Base-by-base conservation (phyloP, 805 yeast species). In the Sugiyamaella qingdaonensis region DNA sequence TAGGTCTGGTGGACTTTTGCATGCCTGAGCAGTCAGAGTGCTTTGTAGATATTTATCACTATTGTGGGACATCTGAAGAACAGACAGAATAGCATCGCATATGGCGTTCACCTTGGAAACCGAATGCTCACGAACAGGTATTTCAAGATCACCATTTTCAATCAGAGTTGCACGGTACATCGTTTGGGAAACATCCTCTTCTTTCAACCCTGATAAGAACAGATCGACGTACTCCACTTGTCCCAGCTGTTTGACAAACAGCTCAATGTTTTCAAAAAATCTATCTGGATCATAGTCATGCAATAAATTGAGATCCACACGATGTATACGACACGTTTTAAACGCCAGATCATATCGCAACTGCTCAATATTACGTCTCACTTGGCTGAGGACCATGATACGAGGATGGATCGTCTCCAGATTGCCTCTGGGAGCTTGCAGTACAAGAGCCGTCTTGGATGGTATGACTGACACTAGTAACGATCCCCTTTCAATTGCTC, bases 381-480 rank as follows among this genome's bases (percentile, higher is more conserved):
- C 95, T 19, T 85, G 94, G 10, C 87, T 78, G 37, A 94, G 72
- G 2, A 92, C 95, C 86, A 94, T 83, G 45, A 94, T 86, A 67
- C 99, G 78, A 11, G 99, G 99, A 63, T 82, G 84, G 16, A 94
- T 86, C 0, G 98, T 90, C 68, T 94, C 99, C 60, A 94, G 73
- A 64, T 94, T 94, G 56, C 99, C 99, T 67, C 99, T 80, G 54
- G 95, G 95, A 3, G 97, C 97, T 68, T 94, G 97, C 50, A 94
- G 74, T 2, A 88, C 82, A 16, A 95, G 90, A 0, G 91, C 78
- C 53, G 90, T 83, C 52, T 81, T 85, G 0, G 92, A 81, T 0
- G 97, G 97, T 63, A 90, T 85, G 1, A 81, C 81, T 37, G 90
- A 75, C 0, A 92, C 88, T 46, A 94, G 69, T n/a, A 86, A 61